A percentile compares a stretch with the other conserved stretches of the same genome.
Conservation (phyloP, 1,284 basidiomycete species). For the Naganishia liquefaciens region DNA sequence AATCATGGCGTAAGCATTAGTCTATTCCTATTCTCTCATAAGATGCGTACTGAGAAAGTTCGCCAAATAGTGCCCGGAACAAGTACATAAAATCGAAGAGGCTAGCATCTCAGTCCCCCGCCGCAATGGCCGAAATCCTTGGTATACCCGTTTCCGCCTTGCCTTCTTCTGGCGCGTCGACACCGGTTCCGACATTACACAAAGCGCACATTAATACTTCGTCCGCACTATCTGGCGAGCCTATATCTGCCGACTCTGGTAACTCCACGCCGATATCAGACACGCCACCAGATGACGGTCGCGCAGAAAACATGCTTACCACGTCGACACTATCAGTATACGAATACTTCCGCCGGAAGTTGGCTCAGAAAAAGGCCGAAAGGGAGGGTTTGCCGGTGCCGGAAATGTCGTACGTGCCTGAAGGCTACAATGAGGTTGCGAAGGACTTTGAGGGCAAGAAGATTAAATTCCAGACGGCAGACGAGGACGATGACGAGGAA, state of each 20-base stretch:
- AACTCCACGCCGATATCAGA: conserved; percentile 9
- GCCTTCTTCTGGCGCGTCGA: conserved; percentile 35
- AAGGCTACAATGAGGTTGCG: conserved; percentile 29
- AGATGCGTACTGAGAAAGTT: background rate
- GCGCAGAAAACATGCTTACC: conserved; percentile 39
- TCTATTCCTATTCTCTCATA: background rate
- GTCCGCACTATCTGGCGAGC: conserved; percentile 17
- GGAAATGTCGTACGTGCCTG: conserved; percentile 11
- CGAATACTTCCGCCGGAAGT: conserved; percentile 53
- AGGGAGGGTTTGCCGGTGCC: conserved; percentile 34
- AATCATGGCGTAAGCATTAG: conserved; percentile 49
- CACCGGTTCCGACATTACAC: conserved; percentile 26
- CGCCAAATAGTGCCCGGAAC: conserved; percentile 45
- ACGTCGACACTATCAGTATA: conserved; percentile 48
- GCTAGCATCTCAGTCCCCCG: conserved; percentile 48
- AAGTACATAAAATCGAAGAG: conserved; percentile 50
- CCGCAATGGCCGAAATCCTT: conserved; percentile 54
- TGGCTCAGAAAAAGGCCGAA: conserved; percentile 49
- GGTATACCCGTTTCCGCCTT: conserved; percentile 49
- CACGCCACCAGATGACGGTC: conserved; percentile 16
- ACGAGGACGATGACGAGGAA: conserved; percentile 22
- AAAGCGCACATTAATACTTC: conserved; percentile 22
- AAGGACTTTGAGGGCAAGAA: conserved; percentile 36
- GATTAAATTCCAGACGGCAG: conserved; percentile 28
- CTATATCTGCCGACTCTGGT: conserved; percentile 13